phyloP scores from a whole-genome alignment of 2,329 filamentous ascomycete genomes.

The Aquanectria penicillioides region DNA sequence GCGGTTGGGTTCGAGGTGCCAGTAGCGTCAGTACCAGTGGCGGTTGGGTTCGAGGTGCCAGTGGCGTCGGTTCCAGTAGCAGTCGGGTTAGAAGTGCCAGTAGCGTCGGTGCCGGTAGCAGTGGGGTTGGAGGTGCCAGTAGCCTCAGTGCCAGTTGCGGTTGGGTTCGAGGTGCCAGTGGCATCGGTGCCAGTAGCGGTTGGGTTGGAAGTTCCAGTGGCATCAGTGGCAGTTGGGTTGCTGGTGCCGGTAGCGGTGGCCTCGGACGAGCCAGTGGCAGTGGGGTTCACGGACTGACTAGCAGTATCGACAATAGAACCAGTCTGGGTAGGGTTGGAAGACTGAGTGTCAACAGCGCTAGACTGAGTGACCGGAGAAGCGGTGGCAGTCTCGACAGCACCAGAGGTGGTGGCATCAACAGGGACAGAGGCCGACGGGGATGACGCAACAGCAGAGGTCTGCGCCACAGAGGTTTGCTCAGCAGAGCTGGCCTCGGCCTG shows the following conservation, averaged over 20 bases:
- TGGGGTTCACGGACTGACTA: neutral
- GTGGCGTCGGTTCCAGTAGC: slow-evolving; percentile 13
- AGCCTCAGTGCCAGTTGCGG: slow-evolving; percentile 11
- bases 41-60: neutral
- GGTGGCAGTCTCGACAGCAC: slow-evolving; percentile 16
- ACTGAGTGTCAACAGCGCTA: slow-evolving; percentile 4
- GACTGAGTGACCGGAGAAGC: slow-evolving; percentile 21
- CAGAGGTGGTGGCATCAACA: slow-evolving; percentile 1
- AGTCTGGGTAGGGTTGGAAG: slow-evolving; percentile 15
- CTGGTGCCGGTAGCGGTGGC: neutral
- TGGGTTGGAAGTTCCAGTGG: neutral
- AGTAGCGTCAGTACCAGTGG: neutral
- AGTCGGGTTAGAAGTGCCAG: neutral
- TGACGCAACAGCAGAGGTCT: neutral
- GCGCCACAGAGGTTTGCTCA: neutral
- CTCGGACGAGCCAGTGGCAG: too few relatives aligned
- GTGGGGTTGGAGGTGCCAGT: slow-evolving; percentile 1
- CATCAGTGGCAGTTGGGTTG: neutral
- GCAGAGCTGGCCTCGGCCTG: neutral
- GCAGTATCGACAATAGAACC: slow-evolving; percentile 11
- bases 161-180: neutral
- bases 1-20: neutral
- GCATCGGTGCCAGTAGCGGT: neutral
- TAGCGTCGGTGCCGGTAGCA: neutral
- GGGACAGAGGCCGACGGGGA: slow-evolving; percentile 8